Evolutionary conservation across 345 rosid species (phyloP), one percentile per base, ranked within the genome.

Genomic region (Corchorus capsularis): DNA sequence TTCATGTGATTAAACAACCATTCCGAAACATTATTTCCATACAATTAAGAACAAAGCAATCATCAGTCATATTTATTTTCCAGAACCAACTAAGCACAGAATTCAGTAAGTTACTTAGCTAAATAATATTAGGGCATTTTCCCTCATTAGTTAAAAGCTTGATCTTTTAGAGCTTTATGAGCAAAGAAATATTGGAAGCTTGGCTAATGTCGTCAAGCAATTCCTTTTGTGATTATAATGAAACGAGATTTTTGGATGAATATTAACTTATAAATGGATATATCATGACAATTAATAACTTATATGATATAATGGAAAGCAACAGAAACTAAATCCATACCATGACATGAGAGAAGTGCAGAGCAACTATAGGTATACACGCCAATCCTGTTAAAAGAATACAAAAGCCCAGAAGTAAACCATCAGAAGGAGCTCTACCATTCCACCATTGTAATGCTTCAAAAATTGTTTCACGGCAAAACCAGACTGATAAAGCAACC

Each of bases 391-490:
- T 89, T 87, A 90, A 84, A 70, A 86, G 83, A 76, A 92, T 89
- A 78, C 94, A 94, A 89, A 85, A 87, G 78, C 99, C 99, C 87
- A 93, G 81, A 81, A 96, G 93, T 77, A 96, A 87, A 83, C 97
- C 95, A 88, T 94, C 99, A 71, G 97, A 89, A 16, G 99, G 98
- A 67, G 93, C 73, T 85, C 94, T 91, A 71, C 98, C 97, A 73
- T 89, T 81, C 99, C 98, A 96, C 99, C 96, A 91, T 53, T 93
- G 99, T 17, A 96, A 87, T 55, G 95, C 98, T 83, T 96, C 98
- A 83, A 94, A 96, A 73, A 94, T 92, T 39, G 98, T 91, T 86
- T 94, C 99, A 64, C 98, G 95, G 87, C 93, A 93, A 79, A 92
- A 86, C 98, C 98, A 96, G 69, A 96, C 94, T 5, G 98, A 89